phyloP scores from a whole-genome alignment of 768 basidiomycete species.

The Strobilomyces confusus region DNA sequence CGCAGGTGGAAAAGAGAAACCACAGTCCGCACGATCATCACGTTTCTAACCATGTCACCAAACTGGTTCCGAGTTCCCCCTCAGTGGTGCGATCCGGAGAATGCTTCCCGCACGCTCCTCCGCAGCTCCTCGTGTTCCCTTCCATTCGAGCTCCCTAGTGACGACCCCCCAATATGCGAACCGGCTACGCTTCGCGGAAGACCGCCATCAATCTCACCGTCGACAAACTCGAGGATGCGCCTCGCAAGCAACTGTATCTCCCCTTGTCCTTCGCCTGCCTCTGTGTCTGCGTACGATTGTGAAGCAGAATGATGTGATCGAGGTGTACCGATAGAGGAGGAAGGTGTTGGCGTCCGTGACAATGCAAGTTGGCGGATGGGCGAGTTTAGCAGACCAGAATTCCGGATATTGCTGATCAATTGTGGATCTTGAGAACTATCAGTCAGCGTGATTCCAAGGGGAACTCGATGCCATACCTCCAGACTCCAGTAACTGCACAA shows the following conservation, averaged over 20 bases:
- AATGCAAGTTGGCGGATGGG: slow-evolving; percentile 81
- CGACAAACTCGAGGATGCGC: slow-evolving; percentile 84
- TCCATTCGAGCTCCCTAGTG: slow-evolving; percentile 53
- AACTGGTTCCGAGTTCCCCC: background rate
- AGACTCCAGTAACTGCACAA: slow-evolving; percentile 96
- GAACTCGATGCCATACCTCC: slow-evolving; percentile 51
- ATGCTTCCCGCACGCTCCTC: slow-evolving; percentile 79
- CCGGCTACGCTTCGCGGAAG: slow-evolving; percentile 58
- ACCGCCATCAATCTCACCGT: slow-evolving; percentile 61
- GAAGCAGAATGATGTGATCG: slow-evolving; percentile 62
- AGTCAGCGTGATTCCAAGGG: background rate
- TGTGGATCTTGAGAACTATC: slow-evolving; percentile 60
- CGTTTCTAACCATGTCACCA: background rate
- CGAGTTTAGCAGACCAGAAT: slow-evolving; percentile 73
- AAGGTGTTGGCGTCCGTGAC: slow-evolving; percentile 64
- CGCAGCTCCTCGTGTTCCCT: slow-evolving; percentile 78
- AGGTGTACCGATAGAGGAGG: slow-evolving; percentile 73
- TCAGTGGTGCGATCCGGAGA: slow-evolving; percentile 54
- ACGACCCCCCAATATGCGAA: slow-evolving; percentile 68
- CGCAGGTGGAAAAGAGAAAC: background rate
- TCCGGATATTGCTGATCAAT: slow-evolving; percentile 86
- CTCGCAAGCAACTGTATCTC: slow-evolving; percentile 86
- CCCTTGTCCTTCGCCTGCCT: slow-evolving; percentile 81
- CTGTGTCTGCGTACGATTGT: slow-evolving; percentile 78
- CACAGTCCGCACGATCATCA: background rate